Evolutionary conservation across 108 stramenopile genomes (phyloP).

Genomic region (Fragilaria crotonensis): DNA sequence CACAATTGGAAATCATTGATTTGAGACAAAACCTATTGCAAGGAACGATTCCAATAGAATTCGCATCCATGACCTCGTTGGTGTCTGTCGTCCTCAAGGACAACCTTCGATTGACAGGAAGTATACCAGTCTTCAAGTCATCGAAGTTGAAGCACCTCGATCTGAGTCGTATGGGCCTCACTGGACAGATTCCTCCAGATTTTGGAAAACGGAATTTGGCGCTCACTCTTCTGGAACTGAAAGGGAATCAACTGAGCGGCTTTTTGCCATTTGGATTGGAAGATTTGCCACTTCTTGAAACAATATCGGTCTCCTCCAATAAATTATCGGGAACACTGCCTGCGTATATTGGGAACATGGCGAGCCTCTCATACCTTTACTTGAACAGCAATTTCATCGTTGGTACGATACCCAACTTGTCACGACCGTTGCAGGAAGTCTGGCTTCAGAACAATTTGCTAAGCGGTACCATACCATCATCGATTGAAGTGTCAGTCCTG

Average conservation of each 20-base stretch:
- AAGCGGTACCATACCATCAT: slow-evolving; percentile 40
- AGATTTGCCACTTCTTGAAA: slow-evolving; percentile 20
- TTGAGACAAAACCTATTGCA: slow-evolving; percentile 24
- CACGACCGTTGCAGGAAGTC: slow-evolving; percentile 25
- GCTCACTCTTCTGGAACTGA: slow-evolving; percentile 2
- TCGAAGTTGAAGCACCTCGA: slow-evolving; percentile 11
- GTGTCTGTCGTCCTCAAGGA: slow-evolving; percentile 18
- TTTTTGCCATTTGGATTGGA: slow-evolving; percentile 13
- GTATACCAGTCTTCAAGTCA: slow-evolving; percentile 21
- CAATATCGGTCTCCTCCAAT: slow-evolving; percentile 29
- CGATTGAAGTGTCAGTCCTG: slow-evolving; percentile 22
- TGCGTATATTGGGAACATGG: slow-evolving; percentile 14
- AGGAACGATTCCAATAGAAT: slow-evolving; percentile 28
- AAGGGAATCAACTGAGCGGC: slow-evolving; percentile 18
- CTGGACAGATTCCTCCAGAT: slow-evolving; percentile 18
- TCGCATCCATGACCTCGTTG: slow-evolving; percentile 17
- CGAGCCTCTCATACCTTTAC: slow-evolving; percentile 11
- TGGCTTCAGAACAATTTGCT: slow-evolving; percentile 49
- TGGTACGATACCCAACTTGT: slow-evolving; percentile 22
- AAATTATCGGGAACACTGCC: slow-evolving; percentile 38
- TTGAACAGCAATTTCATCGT: slow-evolving; percentile 34
- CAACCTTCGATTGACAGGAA: slow-evolving; percentile 14
- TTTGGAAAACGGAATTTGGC: slow-evolving; percentile 1
- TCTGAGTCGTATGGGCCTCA: slow-evolving; percentile 18
- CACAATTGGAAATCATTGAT: slow-evolving; percentile 17